Base-by-base conservation (phyloP, 2,329 filamentous ascomycete species). In the Colletotrichum sp. region DNA sequence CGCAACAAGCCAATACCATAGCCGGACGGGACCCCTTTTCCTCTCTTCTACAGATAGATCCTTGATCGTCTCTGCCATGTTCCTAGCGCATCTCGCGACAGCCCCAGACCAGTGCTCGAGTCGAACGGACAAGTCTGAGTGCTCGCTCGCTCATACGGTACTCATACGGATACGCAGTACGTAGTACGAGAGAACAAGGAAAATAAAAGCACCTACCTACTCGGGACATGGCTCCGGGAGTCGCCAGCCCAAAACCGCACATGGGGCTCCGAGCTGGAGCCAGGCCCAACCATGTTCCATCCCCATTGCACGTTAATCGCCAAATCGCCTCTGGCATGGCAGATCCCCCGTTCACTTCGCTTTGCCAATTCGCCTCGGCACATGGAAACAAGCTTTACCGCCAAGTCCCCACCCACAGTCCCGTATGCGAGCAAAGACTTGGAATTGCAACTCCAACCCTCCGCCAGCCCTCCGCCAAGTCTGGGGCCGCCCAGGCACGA, bases 361-460 rank as follows among this genome's bases (percentile, higher is more conserved):
- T 13, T n/a, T 47, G 16, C 27, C 51, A 12, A 38, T 31, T 38
- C 61, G 72, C 69, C 63, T 74, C 72, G 72, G 72, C 63, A 74
- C 36, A 61, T 72, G 16, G 55, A 74, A 72, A 74, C 72, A 74
- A 74, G 72, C 72, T 72, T 74, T 74, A 74, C 63, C 63, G 72
- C 72, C 72, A 74, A 74, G 72, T 67, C 68, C 31, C 62, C 55
- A 73, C 67, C 71, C 71, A 68, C 71, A 43, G 66, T 36, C 62
- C 61, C 68, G 59, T 69, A 71, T 73, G 57, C 33, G 55, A 61
- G 67, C 61, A 29, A 65, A 34, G n/a, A 47, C 34, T 68, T 31
- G 54, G 43, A 70, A 29, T 66, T 21, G 67, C 15, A 62, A 54
- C 59, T 38, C 34, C 59, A 61, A 61, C 29, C 59, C 31, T 43